These are phyloP conservation scores for Pseudisothecium myosuroides DNA, from an alignment of 225 moss, liverwort and hornwort species.

Conservation along the genomic window DNA sequence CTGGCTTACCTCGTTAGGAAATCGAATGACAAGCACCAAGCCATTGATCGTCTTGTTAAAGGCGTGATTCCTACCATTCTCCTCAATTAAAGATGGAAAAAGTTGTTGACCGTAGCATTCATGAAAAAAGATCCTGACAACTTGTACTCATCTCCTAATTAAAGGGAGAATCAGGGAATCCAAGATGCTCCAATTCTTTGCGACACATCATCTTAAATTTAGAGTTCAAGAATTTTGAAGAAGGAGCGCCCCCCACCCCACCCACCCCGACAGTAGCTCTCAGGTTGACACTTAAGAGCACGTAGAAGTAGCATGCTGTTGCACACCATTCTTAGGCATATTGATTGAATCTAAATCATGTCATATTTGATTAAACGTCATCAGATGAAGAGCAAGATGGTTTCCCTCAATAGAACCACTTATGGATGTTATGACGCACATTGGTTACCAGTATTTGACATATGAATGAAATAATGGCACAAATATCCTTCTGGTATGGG, in stretches of 20 bases:
- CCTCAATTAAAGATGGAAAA: neutral
- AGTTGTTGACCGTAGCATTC: neutral
- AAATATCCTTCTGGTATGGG: neutral
- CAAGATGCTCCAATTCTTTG: neutral
- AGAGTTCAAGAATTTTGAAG: neutral
- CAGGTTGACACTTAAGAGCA: neutral
- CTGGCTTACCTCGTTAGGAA: slow-evolving; percentile 8
- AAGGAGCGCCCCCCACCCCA: no score
- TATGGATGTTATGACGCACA: neutral
- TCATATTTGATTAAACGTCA: neutral
- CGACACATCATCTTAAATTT: neutral
- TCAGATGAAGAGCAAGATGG: neutral
- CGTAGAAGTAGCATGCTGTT: neutral
- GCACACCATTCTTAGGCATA: neutral
- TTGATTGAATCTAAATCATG: neutral
- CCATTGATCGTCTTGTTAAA: slow-evolving; percentile 31
- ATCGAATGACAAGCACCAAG: slow-evolving; percentile 24
- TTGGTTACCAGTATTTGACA: neutral
- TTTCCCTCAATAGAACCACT: neutral
- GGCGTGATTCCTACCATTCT: neutral
- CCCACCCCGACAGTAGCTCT: neutral
- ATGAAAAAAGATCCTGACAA: neutral
- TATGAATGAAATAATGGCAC: neutral
- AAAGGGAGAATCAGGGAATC: neutral
- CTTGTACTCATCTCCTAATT: neutral